phyloP scores from a whole-genome alignment of 129 eudicot genomes.

The Flaveria linearis region DNA sequence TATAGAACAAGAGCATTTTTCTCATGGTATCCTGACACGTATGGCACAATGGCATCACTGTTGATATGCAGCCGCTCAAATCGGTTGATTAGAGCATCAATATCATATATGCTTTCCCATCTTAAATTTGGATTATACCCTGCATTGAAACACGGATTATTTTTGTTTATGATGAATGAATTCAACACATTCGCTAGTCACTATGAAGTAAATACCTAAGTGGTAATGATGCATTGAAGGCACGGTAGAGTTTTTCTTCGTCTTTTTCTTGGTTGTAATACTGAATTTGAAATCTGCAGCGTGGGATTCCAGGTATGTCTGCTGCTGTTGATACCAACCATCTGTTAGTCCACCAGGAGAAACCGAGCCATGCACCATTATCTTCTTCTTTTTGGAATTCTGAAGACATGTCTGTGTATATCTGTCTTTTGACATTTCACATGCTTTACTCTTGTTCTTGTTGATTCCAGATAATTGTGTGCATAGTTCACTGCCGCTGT shows the following conservation, averaged over 20 bases:
- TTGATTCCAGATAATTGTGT: not conserved
- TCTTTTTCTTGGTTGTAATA: slow-evolving; percentile 48
- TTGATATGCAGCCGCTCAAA: slow-evolving; percentile 55
- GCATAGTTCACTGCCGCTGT: slow-evolving; percentile 23
- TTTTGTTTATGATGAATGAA: not conserved
- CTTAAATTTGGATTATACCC: slow-evolving; percentile 45
- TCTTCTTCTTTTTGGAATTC: slow-evolving; percentile 43
- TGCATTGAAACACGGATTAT: slow-evolving; percentile 33
- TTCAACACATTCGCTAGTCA: not conserved
- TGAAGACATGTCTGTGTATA: slow-evolving; percentile 33
- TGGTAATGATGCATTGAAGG: slow-evolving; percentile 27
- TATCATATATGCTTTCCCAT: slow-evolving; percentile 26
- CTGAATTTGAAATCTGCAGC: not conserved
- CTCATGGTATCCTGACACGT: slow-evolving; percentile 39
- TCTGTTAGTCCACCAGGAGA: slow-evolving; percentile 42
- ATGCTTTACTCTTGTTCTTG: slow-evolving; percentile 46
- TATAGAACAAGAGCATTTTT: slow-evolving; percentile 72
- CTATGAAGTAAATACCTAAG: slow-evolving; percentile 33
- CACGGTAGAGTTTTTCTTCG: slow-evolving; percentile 38
- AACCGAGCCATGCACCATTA: slow-evolving; percentile 42
- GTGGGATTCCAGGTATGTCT: slow-evolving; percentile 38
- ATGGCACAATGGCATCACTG: slow-evolving; percentile 39
- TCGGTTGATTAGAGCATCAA: slow-evolving; percentile 46
- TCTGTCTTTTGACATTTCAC: slow-evolving; percentile 6
- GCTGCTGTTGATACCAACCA: slow-evolving; percentile 29